Percentiles rank a stretch among this genome's conserved stretches.
Evolutionary conservation across 768 basidiomycete genomes (phyloP).

Genomic region (Candolleomyces aberdarensis): DNA sequence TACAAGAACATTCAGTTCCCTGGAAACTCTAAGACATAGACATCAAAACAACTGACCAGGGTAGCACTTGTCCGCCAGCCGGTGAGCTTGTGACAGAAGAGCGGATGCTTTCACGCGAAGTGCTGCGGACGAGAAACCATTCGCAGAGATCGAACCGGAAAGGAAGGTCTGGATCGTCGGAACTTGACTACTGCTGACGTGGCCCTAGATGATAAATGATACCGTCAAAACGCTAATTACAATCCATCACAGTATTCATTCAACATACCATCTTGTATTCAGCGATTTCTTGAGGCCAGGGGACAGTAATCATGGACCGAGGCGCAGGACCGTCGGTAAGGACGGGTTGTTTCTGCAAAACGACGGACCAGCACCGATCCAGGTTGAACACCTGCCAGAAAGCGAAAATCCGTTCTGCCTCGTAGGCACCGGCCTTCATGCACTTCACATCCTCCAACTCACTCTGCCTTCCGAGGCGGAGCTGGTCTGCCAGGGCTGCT

Average conservation of each 20-base stretch:
- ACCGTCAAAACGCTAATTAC: too few relatives aligned
- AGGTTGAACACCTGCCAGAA: constrained; percentile 86
- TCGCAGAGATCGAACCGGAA: constrained; percentile 50
- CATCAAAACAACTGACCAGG: constrained; percentile 33
- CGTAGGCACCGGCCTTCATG: constrained; percentile 54
- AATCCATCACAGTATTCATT: too few relatives aligned
- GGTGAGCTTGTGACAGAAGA: constrained; percentile 66
- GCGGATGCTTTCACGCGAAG: constrained; percentile 76
- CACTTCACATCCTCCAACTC: constrained; percentile 53
- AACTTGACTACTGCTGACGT: constrained; percentile 47
- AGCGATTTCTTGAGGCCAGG: constrained; percentile 73
- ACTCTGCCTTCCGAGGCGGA: constrained; percentile 48
- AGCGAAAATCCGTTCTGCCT: constrained; percentile 67
- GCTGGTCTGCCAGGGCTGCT: constrained; percentile 69
- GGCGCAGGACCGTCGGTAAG: constrained; percentile 62
- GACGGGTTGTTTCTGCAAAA: constrained; percentile 61
- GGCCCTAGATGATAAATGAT: constrained; percentile 42
- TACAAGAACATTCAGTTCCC: constrained; percentile 12
- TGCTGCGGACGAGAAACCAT: constrained; percentile 60
- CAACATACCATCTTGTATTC: constrained; percentile 61
- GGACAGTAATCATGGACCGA: constrained; percentile 60
- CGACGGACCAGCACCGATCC: constrained; percentile 79
- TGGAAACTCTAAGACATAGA: background rate
- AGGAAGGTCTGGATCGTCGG: constrained; percentile 65
- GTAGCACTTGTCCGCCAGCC: constrained; percentile 58